These are phyloP conservation scores for Waltergamsia citrina DNA, from an alignment of 2,329 filamentous ascomycete genomes.

Conservation along the genomic window DNA sequence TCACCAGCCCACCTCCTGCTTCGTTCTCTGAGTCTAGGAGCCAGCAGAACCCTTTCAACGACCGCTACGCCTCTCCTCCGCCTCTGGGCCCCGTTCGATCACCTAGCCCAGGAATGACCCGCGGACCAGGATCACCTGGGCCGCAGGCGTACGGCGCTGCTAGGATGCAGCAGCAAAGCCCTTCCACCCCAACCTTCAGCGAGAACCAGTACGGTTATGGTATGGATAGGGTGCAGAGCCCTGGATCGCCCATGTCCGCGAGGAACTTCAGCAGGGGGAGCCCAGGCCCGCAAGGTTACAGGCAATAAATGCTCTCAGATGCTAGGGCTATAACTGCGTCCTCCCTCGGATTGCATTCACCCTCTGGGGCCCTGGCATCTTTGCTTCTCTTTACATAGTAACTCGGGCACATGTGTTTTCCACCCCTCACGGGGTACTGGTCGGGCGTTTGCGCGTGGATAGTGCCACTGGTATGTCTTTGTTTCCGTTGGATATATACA, in stretches of 20 bases:
- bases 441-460: too few relatives aligned
- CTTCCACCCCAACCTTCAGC: constrained; percentile 1
- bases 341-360: too few relatives aligned
- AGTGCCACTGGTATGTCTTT: too few relatives aligned
- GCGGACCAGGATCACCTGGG: constrained; percentile 5
- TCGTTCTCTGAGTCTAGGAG: constrained; percentile 2
- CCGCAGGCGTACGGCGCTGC: constrained; percentile 7
- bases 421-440: too few relatives aligned
- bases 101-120: constrained; percentile 4
- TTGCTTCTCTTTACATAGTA: too few relatives aligned
- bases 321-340: too few relatives aligned
- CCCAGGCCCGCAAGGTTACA: constrained; percentile 2
- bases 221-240: constrained; percentile 5
- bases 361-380: too few relatives aligned
- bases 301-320: not conserved
- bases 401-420: too few relatives aligned
- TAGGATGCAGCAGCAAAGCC: constrained; percentile 3
- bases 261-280: constrained; percentile 3
- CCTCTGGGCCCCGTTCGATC: constrained; percentile 3
- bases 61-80: constrained; percentile 1
- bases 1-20: not conserved
- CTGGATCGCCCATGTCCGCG: constrained; percentile 2
- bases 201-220: constrained; percentile 4
- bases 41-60: not conserved
- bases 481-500: too few relatives aligned